Conservation (phyloP, 768 basidiomycete species). For the Leccinum rimulosum region DNA sequence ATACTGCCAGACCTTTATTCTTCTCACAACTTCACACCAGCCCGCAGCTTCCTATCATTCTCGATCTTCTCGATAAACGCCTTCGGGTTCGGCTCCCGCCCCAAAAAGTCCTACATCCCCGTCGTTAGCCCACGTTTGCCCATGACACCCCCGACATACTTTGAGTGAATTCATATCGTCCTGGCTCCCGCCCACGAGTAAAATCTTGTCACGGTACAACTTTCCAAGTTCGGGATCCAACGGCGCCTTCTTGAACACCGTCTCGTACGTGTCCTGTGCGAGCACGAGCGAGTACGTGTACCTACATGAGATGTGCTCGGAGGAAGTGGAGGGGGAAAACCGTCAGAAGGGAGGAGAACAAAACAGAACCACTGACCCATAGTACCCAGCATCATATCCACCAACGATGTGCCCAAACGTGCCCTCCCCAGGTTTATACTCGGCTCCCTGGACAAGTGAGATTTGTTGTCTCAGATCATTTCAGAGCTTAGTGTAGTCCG, state of each 20-base stretch:
- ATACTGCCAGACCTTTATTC: no score
- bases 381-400: conserved; percentile 71
- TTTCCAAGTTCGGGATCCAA: background rate
- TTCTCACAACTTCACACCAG: background rate
- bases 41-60: conserved; percentile 36
- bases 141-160: background rate
- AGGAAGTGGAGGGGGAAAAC: no score
- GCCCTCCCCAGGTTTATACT: conserved; percentile 56
- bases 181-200: background rate
- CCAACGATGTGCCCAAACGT: conserved; percentile 47
- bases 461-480: background rate
- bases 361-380: conserved; percentile 44
- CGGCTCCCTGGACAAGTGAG: background rate
- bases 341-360: background rate
- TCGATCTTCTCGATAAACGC: conserved; percentile 66
- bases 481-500: conserved; percentile 49
- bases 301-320: conserved; percentile 22
- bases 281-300: conserved; percentile 74
- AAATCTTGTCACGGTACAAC: background rate
- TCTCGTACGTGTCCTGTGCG: conserved; percentile 46
- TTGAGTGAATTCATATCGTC: background rate
- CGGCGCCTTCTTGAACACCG: background rate
- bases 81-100: conserved; percentile 67
- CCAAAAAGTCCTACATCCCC: conserved; percentile 66
- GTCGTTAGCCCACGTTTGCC: background rate